Conservation (phyloP, 495 filamentous ascomycete species). For the Penicillium daleae region DNA sequence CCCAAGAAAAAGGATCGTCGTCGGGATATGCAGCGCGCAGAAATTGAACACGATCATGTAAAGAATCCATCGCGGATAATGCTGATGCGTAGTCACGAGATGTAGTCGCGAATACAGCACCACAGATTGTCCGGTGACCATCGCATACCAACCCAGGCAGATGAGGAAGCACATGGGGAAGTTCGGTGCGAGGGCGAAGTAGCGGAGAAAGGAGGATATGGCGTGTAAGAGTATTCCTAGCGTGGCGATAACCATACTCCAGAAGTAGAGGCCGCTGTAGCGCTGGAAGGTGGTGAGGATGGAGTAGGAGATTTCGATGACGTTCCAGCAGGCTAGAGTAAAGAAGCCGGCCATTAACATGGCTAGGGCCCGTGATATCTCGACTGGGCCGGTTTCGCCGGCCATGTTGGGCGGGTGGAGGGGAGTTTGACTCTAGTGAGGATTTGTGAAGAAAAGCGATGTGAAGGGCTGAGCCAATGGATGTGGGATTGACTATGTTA, state of each 20-base stretch:
- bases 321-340: conserved; percentile 40
- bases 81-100: conserved; percentile 32
- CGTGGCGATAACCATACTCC: conserved; percentile 41
- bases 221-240: conserved; percentile 33
- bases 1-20: conserved; percentile 32
- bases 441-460: neutral
- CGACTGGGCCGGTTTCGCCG: conserved; percentile 20
- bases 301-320: conserved; percentile 41
- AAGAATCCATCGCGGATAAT: conserved; percentile 31
- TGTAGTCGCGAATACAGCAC: conserved; percentile 49
- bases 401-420: conserved; percentile 18
- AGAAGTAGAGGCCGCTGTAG: conserved; percentile 49
- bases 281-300: conserved; percentile 48
- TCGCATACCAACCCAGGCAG: conserved; percentile 34
- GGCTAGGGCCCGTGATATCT: conserved; percentile 18
- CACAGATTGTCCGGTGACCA: conserved; percentile 42
- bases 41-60: conserved; percentile 39
- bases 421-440: neutral
- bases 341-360: conserved; percentile 41
- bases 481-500: neutral
- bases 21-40: conserved; percentile 37
- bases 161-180: conserved; percentile 33
- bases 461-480: neutral
- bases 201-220: conserved; percentile 34
- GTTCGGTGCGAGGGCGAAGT: conserved; percentile 31